A percentile compares a stretch with the other conserved stretches of the same genome.
Evolutionary conservation across 306 rosid genomes (phyloP).

Genomic region (Prunus mongolica): DNA sequence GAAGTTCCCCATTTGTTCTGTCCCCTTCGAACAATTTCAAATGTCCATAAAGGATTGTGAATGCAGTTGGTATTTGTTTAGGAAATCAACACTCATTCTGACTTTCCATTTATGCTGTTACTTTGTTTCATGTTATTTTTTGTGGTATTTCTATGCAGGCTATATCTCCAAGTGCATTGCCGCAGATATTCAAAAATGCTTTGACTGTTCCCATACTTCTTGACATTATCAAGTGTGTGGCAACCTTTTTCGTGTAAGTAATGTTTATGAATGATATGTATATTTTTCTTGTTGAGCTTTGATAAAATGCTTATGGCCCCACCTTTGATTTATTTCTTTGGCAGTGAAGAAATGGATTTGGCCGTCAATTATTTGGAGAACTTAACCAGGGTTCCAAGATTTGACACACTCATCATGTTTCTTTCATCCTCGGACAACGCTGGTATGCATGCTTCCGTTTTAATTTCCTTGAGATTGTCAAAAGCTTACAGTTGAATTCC

Average conservation of each 20-base stretch:
- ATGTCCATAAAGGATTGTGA: neutral
- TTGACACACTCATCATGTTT: constrained; percentile 71
- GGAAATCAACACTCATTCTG: neutral
- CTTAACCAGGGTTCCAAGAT: constrained; percentile 75
- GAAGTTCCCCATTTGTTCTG: neutral
- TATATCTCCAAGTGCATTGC: constrained; percentile 57
- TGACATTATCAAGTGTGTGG: constrained; percentile 74
- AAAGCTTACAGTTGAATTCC: neutral
- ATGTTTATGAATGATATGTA: neutral
- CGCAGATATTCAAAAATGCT: constrained; percentile 81
- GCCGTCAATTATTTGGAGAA: constrained; percentile 60
- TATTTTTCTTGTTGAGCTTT: constrained; percentile 16
- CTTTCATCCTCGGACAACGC: constrained; percentile 58
- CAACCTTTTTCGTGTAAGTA: constrained; percentile 75
- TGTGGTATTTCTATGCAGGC: constrained; percentile 40
- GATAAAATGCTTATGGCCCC: neutral
- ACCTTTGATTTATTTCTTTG: constrained; percentile 16
- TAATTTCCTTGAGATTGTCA: neutral
- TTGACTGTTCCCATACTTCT: constrained; percentile 61
- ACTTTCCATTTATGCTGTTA: neutral
- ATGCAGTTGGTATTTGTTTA: neutral
- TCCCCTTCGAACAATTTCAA: neutral
- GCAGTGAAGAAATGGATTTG: constrained; percentile 75
- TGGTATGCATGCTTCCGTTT: constrained; percentile 42
- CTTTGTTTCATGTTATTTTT: neutral